Percentiles rank a stretch among this genome's conserved stretches.
Conservation (phyloP, 1,284 basidiomycete species). For the Rhodotorula sp. region DNA sequence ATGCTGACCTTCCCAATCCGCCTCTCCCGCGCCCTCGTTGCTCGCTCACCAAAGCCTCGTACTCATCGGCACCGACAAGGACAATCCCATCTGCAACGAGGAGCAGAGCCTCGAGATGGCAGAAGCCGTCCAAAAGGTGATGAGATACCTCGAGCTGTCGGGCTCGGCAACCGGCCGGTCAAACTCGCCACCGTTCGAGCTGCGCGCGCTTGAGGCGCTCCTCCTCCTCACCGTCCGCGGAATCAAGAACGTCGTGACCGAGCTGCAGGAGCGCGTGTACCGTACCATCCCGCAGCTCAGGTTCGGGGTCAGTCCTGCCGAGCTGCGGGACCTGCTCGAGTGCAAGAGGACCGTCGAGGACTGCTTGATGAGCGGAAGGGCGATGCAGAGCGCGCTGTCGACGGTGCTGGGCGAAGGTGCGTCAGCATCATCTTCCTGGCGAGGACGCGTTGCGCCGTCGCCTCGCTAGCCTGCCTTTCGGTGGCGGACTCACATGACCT, state of each 20-base stretch:
- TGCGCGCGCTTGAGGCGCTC: slow-evolving; percentile 35
- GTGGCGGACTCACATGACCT: background rate
- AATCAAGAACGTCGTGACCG: slow-evolving; percentile 20
- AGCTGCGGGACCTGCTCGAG: slow-evolving; percentile 36
- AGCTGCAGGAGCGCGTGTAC: slow-evolving; percentile 34
- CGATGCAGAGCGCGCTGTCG: slow-evolving; percentile 32
- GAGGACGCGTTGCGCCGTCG: too few relatives aligned
- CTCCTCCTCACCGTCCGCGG: slow-evolving; percentile 36
- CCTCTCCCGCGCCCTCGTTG: background rate
- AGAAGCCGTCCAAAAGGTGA: slow-evolving; percentile 20
- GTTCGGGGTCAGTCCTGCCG: slow-evolving; percentile 27
- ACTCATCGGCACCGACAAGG: slow-evolving; percentile 27
- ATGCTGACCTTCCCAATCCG: too few relatives aligned
- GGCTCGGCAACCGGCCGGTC: slow-evolving; percentile 12
- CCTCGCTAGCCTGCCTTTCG: background rate
- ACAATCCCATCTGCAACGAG: slow-evolving; percentile 34
- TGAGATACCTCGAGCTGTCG: slow-evolving; percentile 25
- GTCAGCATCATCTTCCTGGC: background rate
- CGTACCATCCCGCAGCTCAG: slow-evolving; percentile 24
- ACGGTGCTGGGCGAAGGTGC: slow-evolving; percentile 27
- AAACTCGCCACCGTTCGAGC: slow-evolving; percentile 26
- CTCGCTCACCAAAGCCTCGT: slow-evolving; percentile 18
- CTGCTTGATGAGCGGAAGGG: slow-evolving; percentile 22
- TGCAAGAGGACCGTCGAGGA: slow-evolving; percentile 37
- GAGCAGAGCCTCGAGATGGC: slow-evolving; percentile 21